Conservation (phyloP, 345 rosid species). For the Zanthoxylum bungeanum region DNA sequence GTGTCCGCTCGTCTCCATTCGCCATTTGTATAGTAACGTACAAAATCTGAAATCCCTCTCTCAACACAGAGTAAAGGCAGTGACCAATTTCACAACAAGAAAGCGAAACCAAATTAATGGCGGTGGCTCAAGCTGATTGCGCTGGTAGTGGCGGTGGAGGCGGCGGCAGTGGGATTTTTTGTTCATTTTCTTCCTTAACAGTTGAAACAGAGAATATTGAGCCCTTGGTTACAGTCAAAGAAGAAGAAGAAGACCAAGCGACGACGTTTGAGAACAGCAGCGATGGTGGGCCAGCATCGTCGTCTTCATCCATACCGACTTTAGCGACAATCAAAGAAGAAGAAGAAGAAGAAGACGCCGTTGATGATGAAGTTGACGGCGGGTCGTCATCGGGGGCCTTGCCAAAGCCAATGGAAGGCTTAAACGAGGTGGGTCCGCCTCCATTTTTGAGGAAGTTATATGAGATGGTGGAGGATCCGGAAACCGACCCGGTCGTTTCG, state of each 20-base stretch:
- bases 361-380: conserved; percentile 2
- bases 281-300: background rate
- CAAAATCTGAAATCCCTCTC: background rate
- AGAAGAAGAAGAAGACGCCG: conserved; percentile 20
- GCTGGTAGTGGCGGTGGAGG: background rate
- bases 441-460: conserved; percentile 56
- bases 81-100: no score
- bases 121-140: no score
- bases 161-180: no score
- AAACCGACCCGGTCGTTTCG: conserved; percentile 45
- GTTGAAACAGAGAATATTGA: no score
- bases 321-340: conserved; percentile 9
- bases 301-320: background rate
- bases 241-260: background rate
- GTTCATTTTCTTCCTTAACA: no score
- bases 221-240: conserved; percentile 5
- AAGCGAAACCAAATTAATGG: no score
- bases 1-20: no score
- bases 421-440: conserved; percentile 55
- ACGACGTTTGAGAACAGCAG: background rate
- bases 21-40: no score
- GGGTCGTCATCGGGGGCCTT: no score
- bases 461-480: conserved; percentile 56
- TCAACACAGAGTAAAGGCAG: background rate
- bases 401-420: conserved; percentile 54